Percentiles rank a stretch among this genome's conserved stretches.
Conservation (phyloP, 345 rosid genomes). For the Turritis glabra region DNA sequence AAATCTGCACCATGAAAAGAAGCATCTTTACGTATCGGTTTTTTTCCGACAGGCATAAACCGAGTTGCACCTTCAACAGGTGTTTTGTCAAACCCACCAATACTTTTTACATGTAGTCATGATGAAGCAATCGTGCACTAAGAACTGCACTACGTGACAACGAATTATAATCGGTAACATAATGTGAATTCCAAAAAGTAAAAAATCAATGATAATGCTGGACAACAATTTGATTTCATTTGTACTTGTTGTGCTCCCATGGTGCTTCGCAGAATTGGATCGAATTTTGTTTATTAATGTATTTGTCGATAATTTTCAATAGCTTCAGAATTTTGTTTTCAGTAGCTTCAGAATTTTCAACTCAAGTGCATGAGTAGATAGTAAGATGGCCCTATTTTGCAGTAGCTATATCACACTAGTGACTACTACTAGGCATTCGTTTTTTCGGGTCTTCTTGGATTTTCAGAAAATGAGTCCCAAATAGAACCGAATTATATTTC, state of each 20-base stretch:
- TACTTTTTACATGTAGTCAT: conserved; percentile 1
- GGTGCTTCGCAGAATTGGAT: background rate
- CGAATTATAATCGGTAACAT: background rate
- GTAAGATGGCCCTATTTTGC: background rate
- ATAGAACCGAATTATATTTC: background rate
- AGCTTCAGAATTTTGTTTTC: too few species aligned
- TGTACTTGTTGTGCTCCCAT: conserved; percentile 16
- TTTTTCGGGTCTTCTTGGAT: background rate
- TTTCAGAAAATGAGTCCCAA: background rate
- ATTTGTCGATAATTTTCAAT: background rate
- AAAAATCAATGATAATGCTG: background rate
- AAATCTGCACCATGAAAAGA: background rate
- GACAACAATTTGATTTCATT: background rate
- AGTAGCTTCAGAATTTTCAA: background rate
- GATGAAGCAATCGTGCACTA: conserved; percentile 21
- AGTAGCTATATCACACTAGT: background rate
- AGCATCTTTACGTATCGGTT: conserved; percentile 31
- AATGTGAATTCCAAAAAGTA: background rate
- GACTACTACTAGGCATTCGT: background rate
- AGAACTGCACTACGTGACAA: background rate
- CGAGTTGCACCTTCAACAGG: conserved; percentile 5
- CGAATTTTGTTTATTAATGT: background rate
- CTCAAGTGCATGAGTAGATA: background rate
- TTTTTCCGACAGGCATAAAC: conserved; percentile 18
- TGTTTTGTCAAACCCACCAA: background rate